A percentile compares a stretch with the other conserved stretches of the same genome.
These are phyloP conservation scores for Colletotrichum neosansevieriae DNA, from an alignment of 2,329 filamentous ascomycete genomes.

Conservation along the genomic window DNA sequence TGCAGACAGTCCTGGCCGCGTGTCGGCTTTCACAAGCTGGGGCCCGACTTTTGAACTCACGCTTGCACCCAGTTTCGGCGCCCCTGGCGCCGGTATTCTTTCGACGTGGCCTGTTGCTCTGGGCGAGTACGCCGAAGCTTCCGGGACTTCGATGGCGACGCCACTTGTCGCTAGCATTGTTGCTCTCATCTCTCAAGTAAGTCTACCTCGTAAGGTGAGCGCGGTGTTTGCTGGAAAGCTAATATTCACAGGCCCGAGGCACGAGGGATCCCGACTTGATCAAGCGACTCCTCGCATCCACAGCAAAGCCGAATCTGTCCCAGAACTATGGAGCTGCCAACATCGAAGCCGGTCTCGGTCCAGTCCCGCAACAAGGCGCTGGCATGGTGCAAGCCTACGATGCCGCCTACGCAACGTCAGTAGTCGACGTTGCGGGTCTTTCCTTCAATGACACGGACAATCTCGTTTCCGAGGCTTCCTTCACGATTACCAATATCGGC, in stretches of 20 bases:
- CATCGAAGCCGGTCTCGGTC: slow-evolving; percentile 49
- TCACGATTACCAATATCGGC: slow-evolving; percentile 68
- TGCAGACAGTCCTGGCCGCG: background rate
- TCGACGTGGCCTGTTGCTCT: slow-evolving; percentile 64
- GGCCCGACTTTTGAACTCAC: slow-evolving; percentile 71
- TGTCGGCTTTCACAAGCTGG: slow-evolving; percentile 65
- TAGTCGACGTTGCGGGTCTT: slow-evolving; percentile 66
- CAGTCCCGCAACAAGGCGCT: slow-evolving; percentile 70
- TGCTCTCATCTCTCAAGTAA: slow-evolving; percentile 64
- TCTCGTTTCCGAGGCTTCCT: slow-evolving; percentile 60
- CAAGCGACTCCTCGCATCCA: slow-evolving; percentile 63
- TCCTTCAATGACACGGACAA: slow-evolving; percentile 74
- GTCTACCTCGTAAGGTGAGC: background rate
- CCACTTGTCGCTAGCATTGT: slow-evolving; percentile 67
- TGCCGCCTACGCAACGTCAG: slow-evolving; percentile 65
- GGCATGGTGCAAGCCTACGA: slow-evolving; percentile 72
- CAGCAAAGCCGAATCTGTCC: slow-evolving; percentile 57
- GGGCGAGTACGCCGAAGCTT: slow-evolving; percentile 64
- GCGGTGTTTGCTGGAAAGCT: background rate
- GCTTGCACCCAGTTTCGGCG: slow-evolving; percentile 66
- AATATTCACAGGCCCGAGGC: slow-evolving; percentile 48
- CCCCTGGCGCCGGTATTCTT: slow-evolving; percentile 68
- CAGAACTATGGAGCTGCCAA: slow-evolving; percentile 4
- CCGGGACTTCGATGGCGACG: slow-evolving; percentile 71
- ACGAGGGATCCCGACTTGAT: slow-evolving; percentile 61